phyloP scores from a whole-genome alignment of 148 eudicot species.

The Persicaria tinctoria region DNA sequence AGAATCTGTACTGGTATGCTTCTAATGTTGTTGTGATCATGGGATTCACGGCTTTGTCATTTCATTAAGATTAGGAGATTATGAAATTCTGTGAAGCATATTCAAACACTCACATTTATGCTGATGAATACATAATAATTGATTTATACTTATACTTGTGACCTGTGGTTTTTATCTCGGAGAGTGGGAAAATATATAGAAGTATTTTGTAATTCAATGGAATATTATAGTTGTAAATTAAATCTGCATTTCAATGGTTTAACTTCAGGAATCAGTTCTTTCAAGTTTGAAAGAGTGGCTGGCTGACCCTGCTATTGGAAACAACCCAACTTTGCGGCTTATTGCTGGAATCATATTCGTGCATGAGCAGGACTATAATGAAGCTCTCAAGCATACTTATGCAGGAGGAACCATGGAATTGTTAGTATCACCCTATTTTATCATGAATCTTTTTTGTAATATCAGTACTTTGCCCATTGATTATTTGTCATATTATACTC shows the following conservation, averaged over 20 bases:
- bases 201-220: not conserved
- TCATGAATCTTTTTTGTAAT: not conserved
- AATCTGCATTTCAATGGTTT: not conserved
- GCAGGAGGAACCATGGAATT: conserved; percentile 88
- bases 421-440: conserved; percentile 37
- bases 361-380: conserved; percentile 83
- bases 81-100: too few species aligned
- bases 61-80: too few species aligned
- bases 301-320: conserved; percentile 77
- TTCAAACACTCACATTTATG: not conserved
- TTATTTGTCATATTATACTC: not conserved
- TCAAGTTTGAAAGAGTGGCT: conserved; percentile 78
- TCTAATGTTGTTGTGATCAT: too few species aligned
- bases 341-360: conserved; percentile 76
- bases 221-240: not conserved
- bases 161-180: not conserved
- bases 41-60: too few species aligned
- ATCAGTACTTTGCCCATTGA: not conserved
- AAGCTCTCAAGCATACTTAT: conserved; percentile 85
- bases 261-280: conserved; percentile 50
- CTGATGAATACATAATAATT: not conserved
- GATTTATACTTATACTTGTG: not conserved
- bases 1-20: too few species aligned
- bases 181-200: not conserved
- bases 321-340: conserved; percentile 60